phyloP scores from a whole-genome alignment of 352 stramenopile genomes.

The Phytopythium helicoides region DNA sequence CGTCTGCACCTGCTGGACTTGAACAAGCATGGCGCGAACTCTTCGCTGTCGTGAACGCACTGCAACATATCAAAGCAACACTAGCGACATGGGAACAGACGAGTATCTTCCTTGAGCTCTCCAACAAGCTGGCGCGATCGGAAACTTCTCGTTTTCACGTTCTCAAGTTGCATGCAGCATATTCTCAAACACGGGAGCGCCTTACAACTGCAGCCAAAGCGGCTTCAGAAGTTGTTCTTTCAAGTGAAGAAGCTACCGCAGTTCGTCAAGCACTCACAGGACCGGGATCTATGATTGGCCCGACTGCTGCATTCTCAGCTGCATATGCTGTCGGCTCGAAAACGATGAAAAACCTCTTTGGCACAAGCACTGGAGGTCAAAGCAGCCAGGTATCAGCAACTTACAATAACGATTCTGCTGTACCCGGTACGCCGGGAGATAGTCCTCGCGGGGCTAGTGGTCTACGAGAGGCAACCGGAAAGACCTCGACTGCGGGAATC shows the following conservation, averaged over 20 bases:
- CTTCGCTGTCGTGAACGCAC: conserved; percentile 49
- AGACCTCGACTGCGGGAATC: too few species aligned
- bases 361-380: conserved; percentile 22
- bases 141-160: conserved; percentile 53
- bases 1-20: neutral
- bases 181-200: conserved; percentile 40
- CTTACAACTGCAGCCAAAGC: conserved; percentile 44
- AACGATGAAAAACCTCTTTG: conserved; percentile 71
- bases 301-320: conserved; percentile 59
- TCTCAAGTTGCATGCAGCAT: conserved; percentile 58
- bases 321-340: conserved; percentile 75
- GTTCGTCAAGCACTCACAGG: conserved; percentile 67
- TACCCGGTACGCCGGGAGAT: too few species aligned
- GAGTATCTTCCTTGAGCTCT: conserved; percentile 64
- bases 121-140: conserved; percentile 50
- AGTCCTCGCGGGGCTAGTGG: neutral
- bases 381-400: neutral
- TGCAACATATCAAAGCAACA: conserved; percentile 33
- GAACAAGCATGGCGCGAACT: conserved; percentile 23
- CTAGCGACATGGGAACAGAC: conserved; percentile 67
- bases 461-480: neutral
- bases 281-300: conserved; percentile 68
- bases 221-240: conserved; percentile 52
- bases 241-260: conserved; percentile 63
- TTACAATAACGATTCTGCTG: neutral